Conservation (phyloP, 192 early-diverging fungal genomes). For the Backusella sp. region DNA sequence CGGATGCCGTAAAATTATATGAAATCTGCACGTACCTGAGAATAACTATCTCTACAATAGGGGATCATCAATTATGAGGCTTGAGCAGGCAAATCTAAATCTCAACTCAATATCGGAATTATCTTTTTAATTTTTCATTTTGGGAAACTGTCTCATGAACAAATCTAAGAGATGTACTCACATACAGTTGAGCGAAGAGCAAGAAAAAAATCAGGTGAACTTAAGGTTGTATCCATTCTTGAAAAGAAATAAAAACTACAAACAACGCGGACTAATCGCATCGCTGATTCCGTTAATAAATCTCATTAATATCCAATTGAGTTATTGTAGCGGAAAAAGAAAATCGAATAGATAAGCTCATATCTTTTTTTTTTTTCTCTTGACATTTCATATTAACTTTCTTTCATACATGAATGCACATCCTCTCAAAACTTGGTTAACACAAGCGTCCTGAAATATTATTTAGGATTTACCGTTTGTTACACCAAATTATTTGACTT, state of each 20-base stretch:
- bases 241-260: background rate
- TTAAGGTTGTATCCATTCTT: background rate
- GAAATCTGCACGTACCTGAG: background rate
- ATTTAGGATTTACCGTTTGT: background rate
- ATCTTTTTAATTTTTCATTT: background rate
- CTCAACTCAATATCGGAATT: background rate
- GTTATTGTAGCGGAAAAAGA: background rate
- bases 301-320: background rate
- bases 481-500: background rate
- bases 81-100: background rate
- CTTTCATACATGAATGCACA: background rate
- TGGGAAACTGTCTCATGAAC: conserved; percentile 5
- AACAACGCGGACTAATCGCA: background rate
- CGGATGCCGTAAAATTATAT: background rate
- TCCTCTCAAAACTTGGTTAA: background rate
- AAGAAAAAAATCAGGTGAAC: conserved; percentile 3
- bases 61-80: background rate
- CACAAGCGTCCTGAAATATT: background rate
- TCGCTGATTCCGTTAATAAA: background rate
- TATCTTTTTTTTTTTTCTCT: background rate
- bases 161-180: background rate
- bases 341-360: background rate
- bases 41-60: background rate
- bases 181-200: background rate
- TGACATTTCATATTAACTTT: background rate